Conservation (phyloP, 2,329 filamentous ascomycete genomes). For the Monilinia fructicola region DNA sequence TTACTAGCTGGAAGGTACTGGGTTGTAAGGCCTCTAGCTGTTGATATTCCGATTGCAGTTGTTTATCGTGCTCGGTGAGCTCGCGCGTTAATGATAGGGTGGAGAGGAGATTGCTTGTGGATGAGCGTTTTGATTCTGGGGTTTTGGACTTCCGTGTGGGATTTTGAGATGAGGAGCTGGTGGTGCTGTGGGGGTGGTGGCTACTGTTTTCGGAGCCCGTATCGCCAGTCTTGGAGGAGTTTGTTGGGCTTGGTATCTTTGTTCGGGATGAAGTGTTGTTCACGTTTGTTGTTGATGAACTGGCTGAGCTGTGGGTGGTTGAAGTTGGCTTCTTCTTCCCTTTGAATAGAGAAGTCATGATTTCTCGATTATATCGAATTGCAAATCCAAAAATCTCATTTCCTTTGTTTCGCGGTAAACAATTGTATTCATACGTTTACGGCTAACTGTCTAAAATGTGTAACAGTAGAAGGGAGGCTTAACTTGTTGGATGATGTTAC, state of each 20-base stretch:
- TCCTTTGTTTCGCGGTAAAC: neutral
- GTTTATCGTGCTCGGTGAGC: neutral
- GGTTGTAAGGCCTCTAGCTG: neutral
- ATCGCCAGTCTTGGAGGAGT: neutral
- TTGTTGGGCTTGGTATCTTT: neutral
- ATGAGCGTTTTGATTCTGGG: neutral
- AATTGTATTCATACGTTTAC: neutral
- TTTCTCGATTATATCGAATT: neutral
- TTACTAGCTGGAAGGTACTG: neutral
- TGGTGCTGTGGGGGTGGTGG: neutral
- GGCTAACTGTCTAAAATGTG: neutral
- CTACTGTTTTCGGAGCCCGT: neutral
- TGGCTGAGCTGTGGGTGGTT: neutral
- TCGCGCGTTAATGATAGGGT: neutral
- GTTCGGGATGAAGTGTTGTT: neutral
- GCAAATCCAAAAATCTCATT: neutral
- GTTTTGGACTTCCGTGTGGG: neutral
- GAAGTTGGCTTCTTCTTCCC: neutral
- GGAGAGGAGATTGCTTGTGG: neutral
- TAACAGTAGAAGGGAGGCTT: neutral
- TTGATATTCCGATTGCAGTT: neutral
- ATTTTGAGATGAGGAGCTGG: neutral
- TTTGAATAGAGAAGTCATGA: neutral
- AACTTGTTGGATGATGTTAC: neutral
- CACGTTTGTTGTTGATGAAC: neutral